Evolutionary conservation across 352 stramenopile species (phyloP).

Genomic region (Paralagenidium karlingii): DNA sequence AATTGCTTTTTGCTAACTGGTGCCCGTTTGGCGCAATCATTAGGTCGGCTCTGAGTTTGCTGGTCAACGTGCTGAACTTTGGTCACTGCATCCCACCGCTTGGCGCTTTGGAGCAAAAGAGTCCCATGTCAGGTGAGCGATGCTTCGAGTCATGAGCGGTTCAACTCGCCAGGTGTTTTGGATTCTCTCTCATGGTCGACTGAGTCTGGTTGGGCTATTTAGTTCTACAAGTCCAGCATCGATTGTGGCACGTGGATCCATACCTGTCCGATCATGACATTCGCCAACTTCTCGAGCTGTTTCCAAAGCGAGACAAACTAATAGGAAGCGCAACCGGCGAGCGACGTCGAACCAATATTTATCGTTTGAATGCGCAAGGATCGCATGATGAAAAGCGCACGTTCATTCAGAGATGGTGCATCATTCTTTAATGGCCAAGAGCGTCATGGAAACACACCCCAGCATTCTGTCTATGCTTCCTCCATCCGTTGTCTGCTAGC

Average conservation of each 20-base stretch:
- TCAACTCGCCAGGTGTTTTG: too few species aligned
- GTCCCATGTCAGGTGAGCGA: not conserved
- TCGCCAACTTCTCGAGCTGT: conserved; percentile 27
- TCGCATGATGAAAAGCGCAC: conserved; percentile 31
- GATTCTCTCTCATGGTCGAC: not conserved
- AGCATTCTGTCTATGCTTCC: too few species aligned
- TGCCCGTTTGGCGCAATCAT: too few species aligned
- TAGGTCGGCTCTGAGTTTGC: too few species aligned
- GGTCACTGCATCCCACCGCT: conserved; percentile 23
- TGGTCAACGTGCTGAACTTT: conserved; percentile 47
- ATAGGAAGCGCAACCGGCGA: conserved; percentile 33
- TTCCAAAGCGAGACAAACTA: conserved; percentile 21
- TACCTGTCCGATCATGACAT: conserved; percentile 66
- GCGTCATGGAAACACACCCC: too few species aligned
- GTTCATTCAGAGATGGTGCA: conserved; percentile 62
- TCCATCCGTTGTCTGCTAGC: not conserved
- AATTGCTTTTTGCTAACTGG: too few species aligned
- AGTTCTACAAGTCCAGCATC: conserved; percentile 12
- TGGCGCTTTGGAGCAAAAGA: not conserved
- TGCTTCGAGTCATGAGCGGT: too few species aligned
- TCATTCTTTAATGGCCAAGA: conserved; percentile 56
- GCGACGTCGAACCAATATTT: conserved; percentile 22
- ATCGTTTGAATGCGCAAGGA: conserved; percentile 41
- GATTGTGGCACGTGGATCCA: conserved; percentile 50
- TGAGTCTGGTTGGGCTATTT: conserved; percentile 1